Evolutionary conservation across 179 eudicot genomes (phyloP).

Genomic region (Heliamphora pulchella): DNA sequence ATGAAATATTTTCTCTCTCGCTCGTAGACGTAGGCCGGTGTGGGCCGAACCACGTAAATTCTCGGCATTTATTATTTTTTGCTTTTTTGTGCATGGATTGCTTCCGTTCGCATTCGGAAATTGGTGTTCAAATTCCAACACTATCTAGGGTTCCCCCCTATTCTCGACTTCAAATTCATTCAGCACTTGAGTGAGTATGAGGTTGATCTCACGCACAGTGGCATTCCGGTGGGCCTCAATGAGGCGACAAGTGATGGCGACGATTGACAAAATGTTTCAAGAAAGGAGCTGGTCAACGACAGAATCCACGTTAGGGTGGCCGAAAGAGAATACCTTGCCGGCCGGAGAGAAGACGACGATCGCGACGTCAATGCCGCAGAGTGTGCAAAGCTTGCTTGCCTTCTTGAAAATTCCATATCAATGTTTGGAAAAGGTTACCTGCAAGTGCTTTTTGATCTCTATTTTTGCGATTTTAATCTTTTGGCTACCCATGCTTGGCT

Average conservation of each 20-base stretch:
- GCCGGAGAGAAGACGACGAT: slow-evolving; percentile 14
- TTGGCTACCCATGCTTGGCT: slow-evolving; percentile 16
- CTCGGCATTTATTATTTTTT: too few relatives aligned
- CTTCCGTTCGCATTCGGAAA: too few relatives aligned
- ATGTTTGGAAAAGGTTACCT: slow-evolving; percentile 22
- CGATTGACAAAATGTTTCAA: neutral
- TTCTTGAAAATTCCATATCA: slow-evolving; percentile 18
- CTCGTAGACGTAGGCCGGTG: too few relatives aligned
- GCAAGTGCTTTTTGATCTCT: neutral
- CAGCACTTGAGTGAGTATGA: neutral
- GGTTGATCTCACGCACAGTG: too few relatives aligned
- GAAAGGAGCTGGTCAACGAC: neutral
- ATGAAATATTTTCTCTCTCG: too few relatives aligned
- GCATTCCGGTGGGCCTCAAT: too few relatives aligned
- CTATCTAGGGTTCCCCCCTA: slow-evolving; percentile 26
- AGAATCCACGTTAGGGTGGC: slow-evolving; percentile 12
- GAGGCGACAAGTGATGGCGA: too few relatives aligned
- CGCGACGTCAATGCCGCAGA: slow-evolving; percentile 14
- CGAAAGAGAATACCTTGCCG: slow-evolving; percentile 15
- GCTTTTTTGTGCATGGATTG: too few relatives aligned
- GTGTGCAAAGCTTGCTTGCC: slow-evolving; percentile 16
- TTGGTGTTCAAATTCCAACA: too few relatives aligned
- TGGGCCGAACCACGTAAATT: too few relatives aligned
- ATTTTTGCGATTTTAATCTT: slow-evolving; percentile 15
- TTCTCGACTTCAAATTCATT: slow-evolving; percentile 24